These are phyloP conservation scores for Drosera capensis DNA, from an alignment of 148 eudicot genomes.

Conservation along the genomic window DNA sequence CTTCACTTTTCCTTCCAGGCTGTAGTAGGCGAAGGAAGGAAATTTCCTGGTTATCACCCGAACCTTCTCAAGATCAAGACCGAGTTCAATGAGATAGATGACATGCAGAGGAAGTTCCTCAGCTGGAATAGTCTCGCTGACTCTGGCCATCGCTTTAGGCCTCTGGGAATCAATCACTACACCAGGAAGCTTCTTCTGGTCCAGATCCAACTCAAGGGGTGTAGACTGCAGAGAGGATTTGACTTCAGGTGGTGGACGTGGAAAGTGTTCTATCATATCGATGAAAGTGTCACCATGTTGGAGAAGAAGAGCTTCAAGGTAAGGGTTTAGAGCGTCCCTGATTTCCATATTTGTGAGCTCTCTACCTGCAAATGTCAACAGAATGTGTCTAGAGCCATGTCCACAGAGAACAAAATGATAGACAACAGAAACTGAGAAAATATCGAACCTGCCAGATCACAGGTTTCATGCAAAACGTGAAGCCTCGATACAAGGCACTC, in stretches of 20 bases:
- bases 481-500: conserved; percentile 74
- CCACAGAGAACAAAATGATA: not conserved
- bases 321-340: conserved; percentile 63
- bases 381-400: not conserved
- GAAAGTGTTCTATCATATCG: conserved; percentile 54
- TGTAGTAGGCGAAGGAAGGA: conserved; percentile 78
- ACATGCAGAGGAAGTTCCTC: conserved; percentile 56
- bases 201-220: conserved; percentile 14
- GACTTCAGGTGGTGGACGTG: conserved; percentile 33
- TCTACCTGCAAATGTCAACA: conserved; percentile 37
- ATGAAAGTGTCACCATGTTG: conserved; percentile 42
- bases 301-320: conserved; percentile 48
- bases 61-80: conserved; percentile 55
- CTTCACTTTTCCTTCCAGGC: conserved; percentile 69
- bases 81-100: conserved; percentile 56
- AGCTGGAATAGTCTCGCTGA: conserved; percentile 29
- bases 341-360: conserved; percentile 92
- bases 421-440: conserved; percentile 3
- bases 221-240: conserved; percentile 16
- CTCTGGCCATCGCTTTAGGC: conserved; percentile 45
- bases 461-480: conserved; percentile 60
- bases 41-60: conserved; percentile 49
- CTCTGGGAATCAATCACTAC: conserved; percentile 10
- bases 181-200: conserved; percentile 27
- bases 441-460: conserved; percentile 74